Base-by-base conservation (phyloP, 352 stramenopile species). In the Pythium brassicae region DNA sequence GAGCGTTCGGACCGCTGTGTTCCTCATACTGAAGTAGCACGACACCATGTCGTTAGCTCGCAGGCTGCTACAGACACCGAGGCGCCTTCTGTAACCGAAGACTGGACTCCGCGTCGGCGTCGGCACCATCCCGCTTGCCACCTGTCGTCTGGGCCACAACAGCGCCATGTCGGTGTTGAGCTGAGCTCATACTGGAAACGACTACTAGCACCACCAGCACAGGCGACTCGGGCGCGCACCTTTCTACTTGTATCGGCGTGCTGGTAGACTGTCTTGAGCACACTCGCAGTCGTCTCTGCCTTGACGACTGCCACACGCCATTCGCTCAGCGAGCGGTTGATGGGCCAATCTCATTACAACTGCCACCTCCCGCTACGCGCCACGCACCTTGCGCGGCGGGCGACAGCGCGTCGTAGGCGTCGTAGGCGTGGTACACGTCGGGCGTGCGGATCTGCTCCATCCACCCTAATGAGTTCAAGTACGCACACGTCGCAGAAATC, bases 341-440 rank as follows among this genome's bases (percentile, higher is more conserved):
- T 14, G 23, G 10, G 1, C 9, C 22, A 34, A n/a, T 11, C 44
- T 19, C 20, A 4, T 37, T 5, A 20, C 20, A 23, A 52, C 23
- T 5, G 25, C 25, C 7, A 29, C 8, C 2, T 37, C 32, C 14
- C 32, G 8, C 32, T 14, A 7, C 5, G 15, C 3, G 3, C 4
- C 29, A n/a, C n/a, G 42, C 65, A 87, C 81, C 75, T 88, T 89
- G 81, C 22, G 72, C 44, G 5, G 53, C 34, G 35, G 75, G 73
- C 17, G 81, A 78, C 75, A 83, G 83, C 0, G 81, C 89, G 48
- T 92, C 69, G 42, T 88, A 57, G 32, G 32, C 43, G 76, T 92
- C 51, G 81, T 37, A 37, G 32, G 32, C 81, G 26, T 85, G 55
- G 54, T 88, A 92, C 46, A 58, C 61, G 42, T 73, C 70, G 4